Base-by-base conservation (phyloP, 371 early-diverging fungal genomes). In the Mucor irregularis region DNA sequence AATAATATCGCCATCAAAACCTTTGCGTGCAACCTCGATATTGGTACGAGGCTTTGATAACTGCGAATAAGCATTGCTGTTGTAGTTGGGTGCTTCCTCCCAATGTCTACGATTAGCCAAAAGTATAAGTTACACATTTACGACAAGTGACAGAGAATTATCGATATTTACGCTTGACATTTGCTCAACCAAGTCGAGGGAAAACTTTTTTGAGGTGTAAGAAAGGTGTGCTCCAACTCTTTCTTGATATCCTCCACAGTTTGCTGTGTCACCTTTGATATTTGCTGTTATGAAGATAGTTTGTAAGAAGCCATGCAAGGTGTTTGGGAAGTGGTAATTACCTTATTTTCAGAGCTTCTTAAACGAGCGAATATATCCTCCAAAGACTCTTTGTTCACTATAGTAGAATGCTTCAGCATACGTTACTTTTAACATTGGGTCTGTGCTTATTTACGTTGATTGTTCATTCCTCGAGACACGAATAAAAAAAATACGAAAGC, bases 11-110 rank as follows among this genome's bases (percentile, higher is more conserved):
- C 85, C 83, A 53, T 80, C 79, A 26, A 73, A 79, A 16, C 81
- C 82, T 21, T 66, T 70, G 16, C 83, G 80, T 4, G 62, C 73
- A 7, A 78, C 64, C 31, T 72, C 58, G 13, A 83, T 58, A 0
- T 59, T 57, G 14, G 81, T 75, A 7, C 72, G 69, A 0, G 80
- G 73, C 17, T 78, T 80, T 0, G 79, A 65, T 6, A 79, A 56
- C 34, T 80, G 80, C 17, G 75, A 57, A 26, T 74, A 64, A 7
- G 71, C 62, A 24, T 81, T 70, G 0, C 61, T 57, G 7, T 53
- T 47, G 45, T 74, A 81, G 33, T 83, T 68, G 11, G 77, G 76
- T 31, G 68, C 58, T 55, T 80, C 80, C n/a, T 73, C 73, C 78
- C 78, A 80, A 45, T 74, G 73, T 55, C 80, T 82, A 53, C 11